Base-by-base conservation (phyloP, 176 grass and related monocot species). In the Zoysia pacifica region DNA sequence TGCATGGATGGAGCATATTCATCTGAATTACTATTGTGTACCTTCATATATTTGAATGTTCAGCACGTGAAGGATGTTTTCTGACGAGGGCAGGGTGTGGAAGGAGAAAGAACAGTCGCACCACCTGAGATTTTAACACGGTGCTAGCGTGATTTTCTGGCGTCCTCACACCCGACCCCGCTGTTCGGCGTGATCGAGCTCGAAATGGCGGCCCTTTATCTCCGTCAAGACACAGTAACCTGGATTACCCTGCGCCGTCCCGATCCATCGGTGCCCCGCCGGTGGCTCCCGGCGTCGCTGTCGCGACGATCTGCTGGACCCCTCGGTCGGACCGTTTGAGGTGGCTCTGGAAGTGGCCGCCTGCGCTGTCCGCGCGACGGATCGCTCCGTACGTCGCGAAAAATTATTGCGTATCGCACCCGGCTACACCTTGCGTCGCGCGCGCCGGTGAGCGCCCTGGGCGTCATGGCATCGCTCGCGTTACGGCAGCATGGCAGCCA, bases 281-380 rank as follows among this genome's bases (percentile, higher is more conserved):
- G 66, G 59, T 70, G 39, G 16, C 9, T 5, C 18, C 15, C 5
- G 15, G 0, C 73, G 74, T 83, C 80, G 72, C 87, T 72, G 65
- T 89, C 82, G 10, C 71, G 5, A 58, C 50, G 82, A 85, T 81
- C 81, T 48, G 70, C 61, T 36, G 62, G 69, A 69, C 74, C 61
- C 60, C 64, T 47, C 65, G 77, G 82, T 51, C 65, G 71, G 72
- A 42, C 52, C 8, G 62, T 74, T 84, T 43, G 12, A 84, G 81
- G 55, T 4, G 45, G 65, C 65, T 89, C 82, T 81, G 80, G 87
- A 85, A 89, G 77, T 36, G 65, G 65, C 82, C 6, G 63, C 64
- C 14, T 14, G 69, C 50, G 65, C 64, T 60, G 38, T 47, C 67
- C 42, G 74, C 35, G 15, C 16, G 53, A 47, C 45, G 43, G 51